Evolutionary conservation across 2,329 filamentous ascomycete genomes (phyloP), one percentile per base, ranked within the genome.

Genomic region (Coleophoma crateriformis): DNA sequence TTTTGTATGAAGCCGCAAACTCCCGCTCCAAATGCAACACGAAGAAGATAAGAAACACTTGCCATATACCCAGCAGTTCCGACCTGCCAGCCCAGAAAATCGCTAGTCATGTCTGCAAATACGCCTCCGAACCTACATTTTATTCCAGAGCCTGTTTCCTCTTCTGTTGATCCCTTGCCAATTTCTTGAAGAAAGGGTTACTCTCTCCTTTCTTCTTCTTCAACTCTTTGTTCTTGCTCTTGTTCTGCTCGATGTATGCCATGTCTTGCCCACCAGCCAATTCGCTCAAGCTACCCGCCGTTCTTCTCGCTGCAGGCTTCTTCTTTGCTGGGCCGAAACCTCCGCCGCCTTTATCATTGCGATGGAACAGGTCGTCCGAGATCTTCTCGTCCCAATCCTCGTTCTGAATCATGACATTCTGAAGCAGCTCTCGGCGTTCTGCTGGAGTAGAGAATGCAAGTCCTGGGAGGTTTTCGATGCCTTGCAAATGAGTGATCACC

Each of bases 401-500:
- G 48, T 90, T 90, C 61, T 96, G 89, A 7, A 97, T 79, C 56
- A 96, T 81, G 3, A 97, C 90, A 60, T 95, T 88, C 58, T 91
- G 85, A 1, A 99, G 77, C 22, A 97, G 77, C 66, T 96, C 90
- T 43, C 90, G 85, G 4, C 90, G 84, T 61, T 96, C 90, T 7
- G 81, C 75, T 0, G 90, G 79, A 2, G 88, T 88, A 2, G 81
- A 81, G 65, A 95, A 97, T 2, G 85, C 87, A 1, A 99, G 78
- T 0, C 84, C 84, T 0, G 87, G 84, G 47, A 92, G 86, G 51
- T 88, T 81, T 53, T 96, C 89, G 55, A 99, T 90, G 46, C 92
- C 94, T 62, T 91, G 86, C 7, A 99, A 77, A 63, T 95, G 90
- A 0, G 94, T 99, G 66, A 99, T 99, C 54, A 97, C 92, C 67